Base-by-base conservation (phyloP, 257 asterid genomes). In the Ocimum tenuiflorum region DNA sequence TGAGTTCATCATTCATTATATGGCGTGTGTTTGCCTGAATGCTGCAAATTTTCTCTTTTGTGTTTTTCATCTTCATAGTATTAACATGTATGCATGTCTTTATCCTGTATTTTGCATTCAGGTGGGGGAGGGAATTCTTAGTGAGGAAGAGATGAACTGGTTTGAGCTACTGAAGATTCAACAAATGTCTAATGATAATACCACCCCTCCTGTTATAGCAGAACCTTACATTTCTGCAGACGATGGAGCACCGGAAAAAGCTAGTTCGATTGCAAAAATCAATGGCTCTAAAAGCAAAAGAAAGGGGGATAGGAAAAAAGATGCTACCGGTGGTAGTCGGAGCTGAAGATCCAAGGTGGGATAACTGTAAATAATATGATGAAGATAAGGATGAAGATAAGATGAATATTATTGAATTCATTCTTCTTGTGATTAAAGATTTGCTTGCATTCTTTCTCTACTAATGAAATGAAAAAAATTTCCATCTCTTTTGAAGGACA, bases 91-190 rank as follows among this genome's bases (percentile, higher is more conserved):
- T n/a, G n/a, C n/a, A n/a, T n/a, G n/a, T n/a, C n/a, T n/a, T n/a
- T n/a, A n/a, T n/a, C n/a, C n/a, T n/a, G 45, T 31, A 31, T 42
- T 3, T 54, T 59, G 2, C 65, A 6, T 69, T 80, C 80, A 88
- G 97, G 71, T 68, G 15, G 91, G 79, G 77, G 94, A 80, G 35
- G 88, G 74, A 19, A 66, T 73, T 53, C 81, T 86, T 75, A 75
- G 83, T 42, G 77, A 80, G 75, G 82, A 77, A 63, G 91, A 77
- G 82, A 78, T 64, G 83, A 50, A 76, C 71, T 73, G 65, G 70
- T 75, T 57, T 11, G 83, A 70, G 53, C 86, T 74, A 46, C 78
- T 75, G 69, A 72, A 60, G 71, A 77, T 75, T 56, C 80, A 78
- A 42, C 77, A 72, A 67, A 77, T 54, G 69, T 79, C 83, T 57